Conservation (phyloP, 2,329 filamentous ascomycete species). For the Alternaria postmessia region DNA sequence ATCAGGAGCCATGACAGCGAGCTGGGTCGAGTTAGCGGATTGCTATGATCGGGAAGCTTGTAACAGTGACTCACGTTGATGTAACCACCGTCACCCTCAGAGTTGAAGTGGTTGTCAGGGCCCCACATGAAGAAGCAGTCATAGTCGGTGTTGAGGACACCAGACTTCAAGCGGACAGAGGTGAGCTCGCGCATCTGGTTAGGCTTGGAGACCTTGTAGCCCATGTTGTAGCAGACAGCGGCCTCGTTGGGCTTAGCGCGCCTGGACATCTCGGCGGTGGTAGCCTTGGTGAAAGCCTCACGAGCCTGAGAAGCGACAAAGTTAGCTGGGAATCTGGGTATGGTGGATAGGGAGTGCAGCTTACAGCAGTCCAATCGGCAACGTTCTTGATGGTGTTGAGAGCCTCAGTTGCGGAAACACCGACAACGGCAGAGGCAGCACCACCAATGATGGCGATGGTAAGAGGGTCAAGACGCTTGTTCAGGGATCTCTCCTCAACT, state of each 20-base stretch:
- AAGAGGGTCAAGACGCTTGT: background rate
- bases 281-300: background rate
- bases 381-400: background rate
- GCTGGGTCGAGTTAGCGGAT: background rate
- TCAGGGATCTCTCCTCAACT: background rate
- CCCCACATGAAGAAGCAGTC: slow-evolving; percentile 4
- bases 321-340: background rate
- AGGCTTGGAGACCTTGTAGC: background rate
- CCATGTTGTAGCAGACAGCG: slow-evolving; percentile 4
- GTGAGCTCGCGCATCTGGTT: slow-evolving; percentile 2
- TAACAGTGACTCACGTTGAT: background rate
- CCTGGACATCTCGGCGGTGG: background rate
- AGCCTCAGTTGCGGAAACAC: background rate
- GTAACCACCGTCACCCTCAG: slow-evolving; percentile 1
- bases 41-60: background rate
- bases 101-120: background rate
- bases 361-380: background rate
- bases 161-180: slow-evolving; percentile 1
- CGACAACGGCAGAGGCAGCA: background rate
- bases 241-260: background rate
- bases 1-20: background rate
- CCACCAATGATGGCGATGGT: background rate
- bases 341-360: background rate
- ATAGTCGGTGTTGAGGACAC: slow-evolving; percentile 1
- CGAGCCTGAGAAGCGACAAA: background rate